Base-by-base conservation (phyloP, 345 rosid species). In the Gossypium sturtianum region DNA sequence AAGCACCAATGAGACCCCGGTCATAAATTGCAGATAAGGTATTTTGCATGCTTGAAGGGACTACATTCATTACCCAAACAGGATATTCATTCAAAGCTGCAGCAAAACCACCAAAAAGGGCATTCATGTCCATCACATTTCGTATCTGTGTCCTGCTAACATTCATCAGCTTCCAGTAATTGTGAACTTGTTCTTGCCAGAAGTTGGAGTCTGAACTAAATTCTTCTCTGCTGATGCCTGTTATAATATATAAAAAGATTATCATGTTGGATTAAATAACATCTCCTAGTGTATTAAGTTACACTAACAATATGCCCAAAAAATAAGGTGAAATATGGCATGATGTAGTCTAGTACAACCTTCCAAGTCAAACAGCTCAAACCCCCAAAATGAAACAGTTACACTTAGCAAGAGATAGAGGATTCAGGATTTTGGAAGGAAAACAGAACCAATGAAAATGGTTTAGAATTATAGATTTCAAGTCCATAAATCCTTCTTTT, bases 41-140 rank as follows among this genome's bases (percentile, higher is more conserved):
- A 76, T 95, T 90, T 59, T 83, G 85, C 87, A 75, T 82, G 75
- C 83, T 93, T 19, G 73, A 53, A 66, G 98, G 99, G 73, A 91
- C 93, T 47, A 86, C n/a, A 84, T 93, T 93, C 97, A 93, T 95
- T 77, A 95, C 92, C 97, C 97, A 93, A 67, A 90, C 90, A 11
- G 97, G 97, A 12, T 77, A 82, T 58, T 80, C 74, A 72, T 77
- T 87, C 86, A 91, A 77, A 58, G 94, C 92, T 49, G 77, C 85
- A 75, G 91, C 83, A 83, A 91, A 93, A 60, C 99, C 99, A 64
- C 98, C 98, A 54, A 82, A 57, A 79, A 79, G 84, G 68, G 99
- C 91, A 56, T 90, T 93, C 98, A 93, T 91, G 76, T 95, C 97
- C 98, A 95, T 89, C 80, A 89, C 84, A 81, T 91, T 95, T 75